Evolutionary conservation across 441 rosid species (phyloP).

Genomic region (Pelargonium fulgidum): DNA sequence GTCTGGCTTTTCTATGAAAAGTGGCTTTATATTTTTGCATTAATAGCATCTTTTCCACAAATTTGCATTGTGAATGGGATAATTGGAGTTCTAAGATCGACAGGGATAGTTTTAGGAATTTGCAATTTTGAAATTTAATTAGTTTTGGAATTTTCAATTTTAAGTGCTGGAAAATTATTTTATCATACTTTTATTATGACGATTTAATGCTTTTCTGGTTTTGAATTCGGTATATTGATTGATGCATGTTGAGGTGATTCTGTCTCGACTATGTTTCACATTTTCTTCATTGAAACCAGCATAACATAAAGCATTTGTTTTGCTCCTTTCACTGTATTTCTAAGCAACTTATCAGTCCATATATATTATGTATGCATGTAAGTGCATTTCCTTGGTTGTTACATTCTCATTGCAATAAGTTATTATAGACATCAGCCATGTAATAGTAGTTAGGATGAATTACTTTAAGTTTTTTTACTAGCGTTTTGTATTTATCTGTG

Average conservation of each 20-base stretch:
- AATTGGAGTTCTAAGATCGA: background rate
- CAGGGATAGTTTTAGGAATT: background rate
- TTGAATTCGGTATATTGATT: background rate
- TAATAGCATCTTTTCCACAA: background rate
- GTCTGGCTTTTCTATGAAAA: background rate
- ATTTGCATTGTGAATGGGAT: background rate
- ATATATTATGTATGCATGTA: background rate
- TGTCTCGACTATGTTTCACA: background rate
- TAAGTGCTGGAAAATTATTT: background rate
- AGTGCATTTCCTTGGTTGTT: background rate
- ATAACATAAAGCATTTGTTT: background rate
- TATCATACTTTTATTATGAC: too few species aligned
- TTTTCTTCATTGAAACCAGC: background rate
- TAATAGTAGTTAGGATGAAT: background rate
- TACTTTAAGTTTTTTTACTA: background rate
- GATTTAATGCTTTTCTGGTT: background rate
- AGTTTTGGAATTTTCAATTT: background rate
- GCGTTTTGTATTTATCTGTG: background rate
- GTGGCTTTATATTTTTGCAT: background rate
- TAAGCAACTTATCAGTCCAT: background rate
- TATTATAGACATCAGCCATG: background rate
- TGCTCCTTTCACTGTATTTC: background rate
- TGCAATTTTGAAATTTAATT: background rate
- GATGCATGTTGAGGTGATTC: conserved; percentile 4
- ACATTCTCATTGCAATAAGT: background rate